A percentile compares a stretch with the other conserved stretches of the same genome.
Conservation (phyloP, 192 early-diverging fungal species). For the Linnemannia elongata region DNA sequence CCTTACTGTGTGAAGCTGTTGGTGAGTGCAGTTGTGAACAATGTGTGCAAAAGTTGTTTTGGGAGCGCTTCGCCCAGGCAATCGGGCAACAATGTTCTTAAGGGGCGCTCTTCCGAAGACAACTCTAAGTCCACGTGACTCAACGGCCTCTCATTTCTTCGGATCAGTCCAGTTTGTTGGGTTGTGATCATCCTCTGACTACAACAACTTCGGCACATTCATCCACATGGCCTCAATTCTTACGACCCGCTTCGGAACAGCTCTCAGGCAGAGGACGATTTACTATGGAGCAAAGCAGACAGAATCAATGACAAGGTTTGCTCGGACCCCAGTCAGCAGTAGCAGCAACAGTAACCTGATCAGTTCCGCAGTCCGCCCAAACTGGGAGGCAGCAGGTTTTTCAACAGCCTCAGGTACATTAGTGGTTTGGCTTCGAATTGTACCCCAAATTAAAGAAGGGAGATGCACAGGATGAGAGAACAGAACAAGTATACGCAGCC, state of each 20-base stretch:
- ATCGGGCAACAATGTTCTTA: too few relatives aligned
- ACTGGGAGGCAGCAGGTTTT: neutral
- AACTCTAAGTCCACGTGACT: neutral
- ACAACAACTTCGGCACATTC: neutral
- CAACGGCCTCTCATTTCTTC: neutral
- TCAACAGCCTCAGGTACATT: slow-evolving; percentile 26
- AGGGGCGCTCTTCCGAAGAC: too few relatives aligned
- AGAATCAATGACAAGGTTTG: neutral
- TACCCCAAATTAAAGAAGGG: neutral
- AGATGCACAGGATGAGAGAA: neutral
- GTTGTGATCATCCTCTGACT: neutral
- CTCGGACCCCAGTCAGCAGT: neutral
- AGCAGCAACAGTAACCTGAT: neutral
- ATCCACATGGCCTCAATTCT: neutral
- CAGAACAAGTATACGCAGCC: neutral
- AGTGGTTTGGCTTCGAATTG: neutral
- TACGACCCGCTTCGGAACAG: neutral
- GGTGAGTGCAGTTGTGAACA: too few relatives aligned
- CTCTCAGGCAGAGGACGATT: neutral
- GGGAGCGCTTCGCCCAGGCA: too few relatives aligned
- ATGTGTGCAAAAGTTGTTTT: too few relatives aligned
- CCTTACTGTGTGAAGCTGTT: too few relatives aligned
- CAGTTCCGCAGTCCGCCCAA: neutral
- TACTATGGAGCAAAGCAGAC: neutral
- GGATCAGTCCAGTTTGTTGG: neutral